Evolutionary conservation across 148 eudicot species (phyloP), one percentile per base, ranked within the genome.

Genomic region (Vaccinium darrowii): DNA sequence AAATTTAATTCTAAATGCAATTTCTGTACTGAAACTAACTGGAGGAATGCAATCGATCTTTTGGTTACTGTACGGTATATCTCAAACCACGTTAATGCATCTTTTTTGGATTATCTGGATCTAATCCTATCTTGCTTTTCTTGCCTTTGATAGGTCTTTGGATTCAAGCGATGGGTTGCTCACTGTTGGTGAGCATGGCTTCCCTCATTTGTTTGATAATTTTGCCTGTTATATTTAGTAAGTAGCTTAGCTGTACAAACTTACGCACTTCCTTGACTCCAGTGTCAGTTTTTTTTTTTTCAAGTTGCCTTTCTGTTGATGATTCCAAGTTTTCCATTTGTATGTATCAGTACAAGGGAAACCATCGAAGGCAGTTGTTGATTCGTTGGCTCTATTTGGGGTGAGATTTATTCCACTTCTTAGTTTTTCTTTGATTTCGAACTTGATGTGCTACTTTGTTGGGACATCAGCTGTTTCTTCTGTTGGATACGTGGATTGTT

Each of bases 151-250:
- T 89, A 96, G 99, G 95, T 54, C 92, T 96, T 84, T 96, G 98
- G 98, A 81, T 94, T 76, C 51, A 87, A 88, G 98, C 99, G 23
- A 90, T 95, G 94, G 99, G 95, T 19, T 96, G 98, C 89, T 96
- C 98, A 58, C 91, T 96, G 49, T 86, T 96, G 92, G 98, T 96
- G 85, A 96, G 99, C 97, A 88, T 95, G 96, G 99, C 99, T 94
- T 96, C 99, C 43, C 94, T 96, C 83, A 90, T 96, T 84, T 96
- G 98, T 90, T 86, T 95, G 83, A 93, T 91, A 60, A 78, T 95
- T 81, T 91, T 95, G 90, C 99, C 99, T 76, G 78, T 92, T 76
- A 83, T 96, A 84, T 94, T 94, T 88, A 88, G 99, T 96, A 90
- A 96, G 98, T 96, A 62, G 86, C 81, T 71, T 60, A 27, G 81